Base-by-base conservation (phyloP, 106 monocot genomes). In the Acorus calamus region DNA sequence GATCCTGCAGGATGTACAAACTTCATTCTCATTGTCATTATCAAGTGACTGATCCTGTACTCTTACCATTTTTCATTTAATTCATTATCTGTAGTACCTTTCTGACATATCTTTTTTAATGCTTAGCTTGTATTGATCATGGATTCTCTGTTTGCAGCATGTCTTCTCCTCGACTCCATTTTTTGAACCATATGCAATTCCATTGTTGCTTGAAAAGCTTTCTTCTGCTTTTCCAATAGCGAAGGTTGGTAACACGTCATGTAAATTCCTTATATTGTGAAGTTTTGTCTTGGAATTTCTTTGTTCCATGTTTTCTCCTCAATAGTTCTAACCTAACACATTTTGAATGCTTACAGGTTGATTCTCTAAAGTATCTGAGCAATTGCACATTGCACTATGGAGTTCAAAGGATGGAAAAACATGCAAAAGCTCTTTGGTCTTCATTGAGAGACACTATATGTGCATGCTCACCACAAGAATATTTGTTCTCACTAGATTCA, bases 151-250 rank as follows among this genome's bases (percentile, higher is more conserved):
- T 28, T 71, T 79, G 57, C 77, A 98, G 98, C 13, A 69, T 70
- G 83, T 81, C 11, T 88, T 92, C 73, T 88, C 76, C 70, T 88
- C 88, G 69, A 75, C 87, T 64, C 78, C 91, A 69, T 68, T 77
- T 58, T 92, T 92, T 75, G 98, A 88, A 67, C 87, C 84, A 69
- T 81, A 81, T 83, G 74, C 77, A 5, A 83, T 98, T 13, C 88
- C 92, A 60, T 64, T 98, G 47, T 74, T 98, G 62, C 88, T 98
- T 66, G 98, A 98, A 9, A 98, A 98, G 52, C 92, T 98, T 65
- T 87, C 88, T 8, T 88, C 98, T 48, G 75, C 86, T 73, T 81
- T 98, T 83, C 82, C 71, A 65, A 71, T 79, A 64, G 87, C 98
- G 55, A 98, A 92, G 98, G 98, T 92, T 79, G 68, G 67, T 63